phyloP scores from a whole-genome alignment of 1,284 basidiomycete genomes.

The Leucoagaricus sp. region DNA sequence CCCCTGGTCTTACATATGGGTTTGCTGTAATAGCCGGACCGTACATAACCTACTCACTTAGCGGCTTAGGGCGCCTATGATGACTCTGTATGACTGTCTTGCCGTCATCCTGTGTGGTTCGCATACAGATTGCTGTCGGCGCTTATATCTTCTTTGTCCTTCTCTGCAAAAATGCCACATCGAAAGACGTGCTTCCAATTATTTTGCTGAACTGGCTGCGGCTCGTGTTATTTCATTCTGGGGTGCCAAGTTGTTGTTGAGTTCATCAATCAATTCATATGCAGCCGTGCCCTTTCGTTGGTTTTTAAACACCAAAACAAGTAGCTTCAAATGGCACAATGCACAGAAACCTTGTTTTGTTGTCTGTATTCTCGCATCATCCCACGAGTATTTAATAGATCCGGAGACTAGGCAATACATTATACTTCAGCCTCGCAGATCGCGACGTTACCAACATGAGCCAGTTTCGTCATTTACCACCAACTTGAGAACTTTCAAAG shows the following conservation, averaged over 20 bases:
- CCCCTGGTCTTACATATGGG: too few relatives aligned
- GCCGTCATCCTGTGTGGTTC: neutral
- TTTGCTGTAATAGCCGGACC: too few relatives aligned
- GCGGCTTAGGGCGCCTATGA: too few relatives aligned
- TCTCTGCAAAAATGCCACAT: neutral
- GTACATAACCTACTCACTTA: too few relatives aligned
- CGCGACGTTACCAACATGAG: too few relatives aligned
- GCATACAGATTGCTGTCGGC: neutral
- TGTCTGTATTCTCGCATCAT: neutral
- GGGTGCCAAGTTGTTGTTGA: neutral
- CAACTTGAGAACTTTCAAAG: too few relatives aligned
- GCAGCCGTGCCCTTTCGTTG: neutral
- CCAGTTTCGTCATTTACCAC: too few relatives aligned
- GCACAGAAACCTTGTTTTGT: neutral
- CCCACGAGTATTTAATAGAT: neutral
- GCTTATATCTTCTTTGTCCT: neutral
- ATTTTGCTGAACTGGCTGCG: neutral
- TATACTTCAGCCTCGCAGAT: too few relatives aligned
- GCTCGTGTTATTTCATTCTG: neutral
- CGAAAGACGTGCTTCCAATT: neutral
- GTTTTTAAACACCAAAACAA: neutral
- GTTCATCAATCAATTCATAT: neutral
- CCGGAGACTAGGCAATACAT: too few relatives aligned
- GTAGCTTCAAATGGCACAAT: neutral
- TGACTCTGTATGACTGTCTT: neutral